Evolutionary conservation across 192 early-diverging fungal genomes (phyloP).

Genomic region (Backusella parvicylindrica): DNA sequence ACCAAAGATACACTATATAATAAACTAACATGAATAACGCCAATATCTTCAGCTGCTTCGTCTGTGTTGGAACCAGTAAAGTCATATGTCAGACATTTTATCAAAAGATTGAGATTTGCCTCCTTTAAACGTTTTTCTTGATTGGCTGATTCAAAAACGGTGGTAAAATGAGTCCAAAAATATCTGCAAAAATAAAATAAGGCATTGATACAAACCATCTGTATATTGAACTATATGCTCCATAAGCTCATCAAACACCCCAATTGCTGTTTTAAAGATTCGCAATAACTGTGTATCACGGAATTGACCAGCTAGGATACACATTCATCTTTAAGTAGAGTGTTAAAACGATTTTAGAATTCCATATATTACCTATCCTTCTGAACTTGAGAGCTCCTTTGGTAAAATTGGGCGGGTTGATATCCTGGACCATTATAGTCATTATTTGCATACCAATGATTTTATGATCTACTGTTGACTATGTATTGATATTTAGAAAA

Average conservation of each 20-base stretch:
- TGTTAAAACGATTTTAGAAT: no score
- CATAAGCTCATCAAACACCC: slow-evolving; percentile 37
- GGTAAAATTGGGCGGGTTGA: slow-evolving; percentile 57
- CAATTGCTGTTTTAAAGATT: slow-evolving; percentile 23
- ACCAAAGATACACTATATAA: neutral
- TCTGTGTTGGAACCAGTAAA: slow-evolving; percentile 75
- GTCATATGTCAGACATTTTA: slow-evolving; percentile 73
- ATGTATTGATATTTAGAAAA: neutral
- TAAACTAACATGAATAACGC: slow-evolving; percentile 51
- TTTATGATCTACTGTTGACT: slow-evolving; percentile 52
- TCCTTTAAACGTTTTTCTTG: slow-evolving; percentile 40
- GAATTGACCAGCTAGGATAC: slow-evolving; percentile 38
- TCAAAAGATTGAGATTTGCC: slow-evolving; percentile 54
- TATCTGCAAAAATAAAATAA: neutral
- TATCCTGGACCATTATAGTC: slow-evolving; percentile 66
- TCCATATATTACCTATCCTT: slow-evolving; percentile 48
- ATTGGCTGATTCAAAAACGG: slow-evolving; percentile 13
- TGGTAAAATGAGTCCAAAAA: neutral
- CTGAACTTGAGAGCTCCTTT: slow-evolving; percentile 61
- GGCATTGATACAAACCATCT: slow-evolving; percentile 28
- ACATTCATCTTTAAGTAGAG: no score
- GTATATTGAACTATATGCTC: slow-evolving; percentile 27
- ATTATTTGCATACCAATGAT: slow-evolving; percentile 70
- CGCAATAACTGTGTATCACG: slow-evolving; percentile 35
- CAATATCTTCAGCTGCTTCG: slow-evolving; percentile 73